Base-by-base conservation (phyloP, 768 basidiomycete genomes). In the Pseudohyphozyma bogoriensis region DNA sequence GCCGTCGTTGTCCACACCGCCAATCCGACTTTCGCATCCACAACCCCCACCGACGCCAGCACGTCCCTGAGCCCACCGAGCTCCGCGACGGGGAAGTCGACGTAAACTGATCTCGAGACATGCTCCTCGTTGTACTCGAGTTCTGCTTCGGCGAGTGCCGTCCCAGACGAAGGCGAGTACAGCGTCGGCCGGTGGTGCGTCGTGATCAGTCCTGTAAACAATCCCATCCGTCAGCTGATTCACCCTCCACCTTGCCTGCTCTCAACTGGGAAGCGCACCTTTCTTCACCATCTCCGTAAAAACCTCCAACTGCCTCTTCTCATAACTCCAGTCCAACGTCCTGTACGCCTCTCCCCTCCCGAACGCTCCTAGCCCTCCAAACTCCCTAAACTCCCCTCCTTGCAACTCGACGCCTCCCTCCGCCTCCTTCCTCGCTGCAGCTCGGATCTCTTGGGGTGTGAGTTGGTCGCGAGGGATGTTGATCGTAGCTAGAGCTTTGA, bases 1-100 rank as follows among this genome's bases (percentile, higher is more conserved):
- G 93, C 88, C 0, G 93, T 97, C 5, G 93, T 97, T 3, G 93
- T 97, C 93, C 93, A 99, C 6, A 93, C 86, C 22, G 90, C 76
- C 13, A 95, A 68, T 32, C 79, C 78, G 15, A 84, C 73, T 3
- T 73, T 68, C 22, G 65, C 52, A 1, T 35, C 36, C 18, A 18
- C 50, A 7, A 51, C 26, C 0, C 49, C 50, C 35, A 58, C 37
- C 8, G 24, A 35, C 15, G 52, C 58, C 16, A 62, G 16, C 4
- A 57, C 62, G 12, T 29, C 33, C 22, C 57, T 44, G 45, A 72
- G 67, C 10, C 33, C 62, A 5, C 60, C 59, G 13, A 59, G 50
- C 15, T 70, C 70, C 64, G 70, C 31, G 64, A 92, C 72, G 9
- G 80, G 77, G 72, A 91, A 93, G 2, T 80, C 76, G 44, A 95